Conservation (phyloP, 2,329 filamentous ascomycete species). For the Tolypocladium capitatum region DNA sequence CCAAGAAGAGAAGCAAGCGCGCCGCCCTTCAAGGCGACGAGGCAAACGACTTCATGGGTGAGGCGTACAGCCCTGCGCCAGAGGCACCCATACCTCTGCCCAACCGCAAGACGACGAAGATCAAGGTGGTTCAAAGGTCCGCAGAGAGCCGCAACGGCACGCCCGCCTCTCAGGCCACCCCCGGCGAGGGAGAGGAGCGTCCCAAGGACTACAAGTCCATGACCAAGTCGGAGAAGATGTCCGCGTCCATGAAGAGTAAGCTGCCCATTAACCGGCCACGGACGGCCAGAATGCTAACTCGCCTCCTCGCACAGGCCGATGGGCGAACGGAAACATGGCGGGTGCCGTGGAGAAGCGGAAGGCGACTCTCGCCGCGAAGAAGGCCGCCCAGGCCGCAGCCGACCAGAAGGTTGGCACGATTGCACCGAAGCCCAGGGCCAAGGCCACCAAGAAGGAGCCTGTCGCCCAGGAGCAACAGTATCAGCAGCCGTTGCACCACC, state of each 20-base stretch:
- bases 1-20: slow-evolving; percentile 24
- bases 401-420: slow-evolving; percentile 22
- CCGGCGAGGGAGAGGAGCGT: slow-evolving; percentile 24
- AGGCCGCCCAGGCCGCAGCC: slow-evolving; percentile 31
- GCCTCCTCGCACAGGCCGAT: slow-evolving; percentile 29
- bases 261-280: slow-evolving; percentile 1
- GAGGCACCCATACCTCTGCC: slow-evolving; percentile 8
- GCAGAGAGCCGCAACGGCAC: slow-evolving; percentile 16
- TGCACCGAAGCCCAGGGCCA: slow-evolving; percentile 24
- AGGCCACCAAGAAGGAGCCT: slow-evolving; percentile 19
- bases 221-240: slow-evolving; percentile 55
- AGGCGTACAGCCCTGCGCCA: not conserved
- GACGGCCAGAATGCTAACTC: slow-evolving; percentile 11
- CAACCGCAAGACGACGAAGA: slow-evolving; percentile 22
- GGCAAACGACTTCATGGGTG: not conserved
- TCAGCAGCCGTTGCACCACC: slow-evolving; percentile 1
- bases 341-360: slow-evolving; percentile 47
- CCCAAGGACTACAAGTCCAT: slow-evolving; percentile 45
- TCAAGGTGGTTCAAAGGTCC: slow-evolving; percentile 22
- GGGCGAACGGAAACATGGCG: slow-evolving; percentile 48
- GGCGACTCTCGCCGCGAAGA: slow-evolving; percentile 46
- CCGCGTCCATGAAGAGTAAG: slow-evolving; percentile 51
- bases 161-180: slow-evolving; percentile 9
- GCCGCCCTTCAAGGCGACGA: slow-evolving; percentile 5
- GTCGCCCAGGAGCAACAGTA: slow-evolving; percentile 9